Evolutionary conservation across 169 alveolate genomes (phyloP), one percentile per base, ranked within the genome.

Genomic region (Toxoplasma gondii): DNA sequence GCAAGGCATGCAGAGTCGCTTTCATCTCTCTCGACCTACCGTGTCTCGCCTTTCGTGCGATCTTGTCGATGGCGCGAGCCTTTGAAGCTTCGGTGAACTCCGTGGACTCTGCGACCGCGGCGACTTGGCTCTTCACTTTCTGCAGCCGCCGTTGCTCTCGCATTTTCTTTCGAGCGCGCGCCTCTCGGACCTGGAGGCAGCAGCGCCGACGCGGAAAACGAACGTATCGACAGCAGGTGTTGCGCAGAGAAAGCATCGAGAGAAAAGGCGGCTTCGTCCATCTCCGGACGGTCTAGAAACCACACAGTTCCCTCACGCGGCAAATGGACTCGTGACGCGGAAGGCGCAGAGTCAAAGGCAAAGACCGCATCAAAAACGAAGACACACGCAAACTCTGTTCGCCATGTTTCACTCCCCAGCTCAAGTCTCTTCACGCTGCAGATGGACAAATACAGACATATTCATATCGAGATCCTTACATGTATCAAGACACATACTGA

Each of bases 31-130:
- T 38, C 7, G 69, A 4, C 82, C 4, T 27, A 93, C 95, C 93
- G 29, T 36, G 31, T 22, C 83, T 10, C 36, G 94, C 93, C 54
- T 91, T 91, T 31, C 81, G 22, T 9, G 78, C 29, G 54, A 94
- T 69, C 54, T 87, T 91, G n/a, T 92, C 94, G 83, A 94, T 91
- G 38, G 83, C 82, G 24, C 82, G 38, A 36, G 93, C 95, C 91
- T 94, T 91, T n/a, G 87, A 70, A 0, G 80, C 83, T n/a, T 92
- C 96, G 29, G 74, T 54, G 39, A 94, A 38, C 36, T 94, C 96
- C 29, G 69, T 24, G 24, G 84, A 43, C 9, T 70, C 82, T 4
- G 96, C 91, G 27, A 94, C 81, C n/a, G 64, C 91, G 5, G 39
- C 64, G 22, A 90, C 81, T 34, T 94, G 92, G n/a, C 78, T 39